Base-by-base conservation (phyloP, 1,284 basidiomycete genomes). In the Pseudozyma hubeiensis region DNA sequence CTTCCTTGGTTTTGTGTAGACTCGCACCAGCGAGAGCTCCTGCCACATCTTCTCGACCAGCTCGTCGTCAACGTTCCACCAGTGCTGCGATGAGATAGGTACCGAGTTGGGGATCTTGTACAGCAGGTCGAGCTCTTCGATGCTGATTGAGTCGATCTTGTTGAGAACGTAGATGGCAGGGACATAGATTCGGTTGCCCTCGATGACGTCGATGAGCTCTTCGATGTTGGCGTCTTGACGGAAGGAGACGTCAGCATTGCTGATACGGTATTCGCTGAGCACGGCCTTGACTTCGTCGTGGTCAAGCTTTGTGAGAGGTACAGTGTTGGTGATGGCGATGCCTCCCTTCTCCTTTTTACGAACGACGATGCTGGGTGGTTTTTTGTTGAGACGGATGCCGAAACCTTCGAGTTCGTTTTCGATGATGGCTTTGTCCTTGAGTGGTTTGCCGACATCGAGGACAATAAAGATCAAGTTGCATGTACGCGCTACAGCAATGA, bases 381-480 rank as follows among this genome's bases (percentile, higher is more conserved):
- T 90, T 86, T 98, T 98, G 88, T 99, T 99, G 62, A 99, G 87
- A 49, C 95, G 89, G 79, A 98, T 97, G 7, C 96, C 96, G 78
- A 98, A 97, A 33, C 94, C 94, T 88, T 99, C 96, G 70, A 99
- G 86, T 85, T 99, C 96, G 46, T 88, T 85, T 85, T 97, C 93
- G 68, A 99, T 93, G 80, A 97, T 87, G 58, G 90, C 91, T 83
- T 99, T 94, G 87, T 99, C 96, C 45, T 91, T 70, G 29, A 99
- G 89, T 11, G 97, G 97, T 86, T 99, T 99, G 43, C 97, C 89
- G 13, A 99, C 97, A 82, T 99, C 97, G 43, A 99, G 89, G 33
- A 99, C 92, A 84, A 99, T 98, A 85, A 98, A 99, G 76, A 99
- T 98, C 50, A 99, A 90, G 85, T 99, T 95, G 85, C 97, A 99